phyloP scores from a whole-genome alignment of 2,329 filamentous ascomycete species.

The Clonostachys chloroleuca region DNA sequence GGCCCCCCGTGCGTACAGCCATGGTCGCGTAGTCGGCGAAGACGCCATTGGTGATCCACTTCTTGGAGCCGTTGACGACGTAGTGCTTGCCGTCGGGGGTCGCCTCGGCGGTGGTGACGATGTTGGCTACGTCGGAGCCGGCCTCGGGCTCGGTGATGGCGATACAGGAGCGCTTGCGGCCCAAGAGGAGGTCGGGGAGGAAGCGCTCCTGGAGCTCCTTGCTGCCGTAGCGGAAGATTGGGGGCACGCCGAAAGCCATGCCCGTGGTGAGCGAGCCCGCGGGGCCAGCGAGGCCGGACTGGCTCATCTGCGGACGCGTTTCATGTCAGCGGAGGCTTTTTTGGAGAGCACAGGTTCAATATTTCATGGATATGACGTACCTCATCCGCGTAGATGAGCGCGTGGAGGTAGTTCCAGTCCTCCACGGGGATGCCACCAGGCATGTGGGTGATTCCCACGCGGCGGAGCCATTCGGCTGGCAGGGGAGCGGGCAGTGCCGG shows the following conservation, averaged over 20 bases:
- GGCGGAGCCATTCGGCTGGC: constrained; percentile 63
- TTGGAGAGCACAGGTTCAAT: too few species aligned
- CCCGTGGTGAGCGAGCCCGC: constrained; percentile 63
- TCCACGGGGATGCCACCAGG: constrained; percentile 63
- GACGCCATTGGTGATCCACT: constrained; percentile 75
- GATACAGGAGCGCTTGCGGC: constrained; percentile 65
- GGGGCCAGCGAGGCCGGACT: constrained; percentile 61
- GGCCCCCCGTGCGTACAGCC: constrained; percentile 65
- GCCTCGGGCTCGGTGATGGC: constrained; percentile 76
- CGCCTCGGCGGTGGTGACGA: constrained; percentile 62
- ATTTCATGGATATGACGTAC: constrained; percentile 3
- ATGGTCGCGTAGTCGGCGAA: constrained; percentile 66
- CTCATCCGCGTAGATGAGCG: constrained; percentile 63
- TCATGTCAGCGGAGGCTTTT: background rate
- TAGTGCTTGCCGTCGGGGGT: constrained; percentile 61
- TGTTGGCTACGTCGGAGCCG: constrained; percentile 70
- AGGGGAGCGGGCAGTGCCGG: constrained; percentile 65
- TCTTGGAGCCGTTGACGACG: constrained; percentile 71
- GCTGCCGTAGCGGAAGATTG: constrained; percentile 65
- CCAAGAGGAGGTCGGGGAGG: constrained; percentile 63
- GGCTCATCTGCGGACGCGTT: constrained; percentile 45
- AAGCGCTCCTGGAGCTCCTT: constrained; percentile 58
- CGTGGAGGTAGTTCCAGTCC: constrained; percentile 70
- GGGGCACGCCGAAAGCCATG: constrained; percentile 68
- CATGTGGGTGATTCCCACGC: constrained; percentile 61